Base-by-base conservation (phyloP, 164 flowering plant species). In the Vitis labrusca region DNA sequence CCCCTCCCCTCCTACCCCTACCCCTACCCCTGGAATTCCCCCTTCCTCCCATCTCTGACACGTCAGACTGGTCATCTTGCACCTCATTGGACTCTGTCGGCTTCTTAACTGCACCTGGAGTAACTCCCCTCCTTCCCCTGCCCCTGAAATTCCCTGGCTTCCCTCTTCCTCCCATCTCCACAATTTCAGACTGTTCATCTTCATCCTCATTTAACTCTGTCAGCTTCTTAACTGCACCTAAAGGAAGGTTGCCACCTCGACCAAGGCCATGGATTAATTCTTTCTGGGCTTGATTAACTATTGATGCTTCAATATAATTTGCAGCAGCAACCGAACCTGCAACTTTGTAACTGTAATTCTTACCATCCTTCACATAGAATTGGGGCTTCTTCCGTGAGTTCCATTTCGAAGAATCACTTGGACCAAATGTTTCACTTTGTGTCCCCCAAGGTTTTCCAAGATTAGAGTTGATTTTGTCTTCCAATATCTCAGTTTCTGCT, bases 321-420 rank as follows among this genome's bases (percentile, higher is more conserved):
- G 92, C 79, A 53, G 79, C 99, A 0, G 91, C 97, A 63, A 91
- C 73, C 5, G 97, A 82, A 37, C 98, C 98, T 13, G 87, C 86
- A 44, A 93, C 97, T 79, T 92, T 92, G 85, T 96, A 96, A 67
- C 98, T 89, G 75, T 96, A 96, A 63, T 93, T 93, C 83, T 89
- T 96, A 56, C 99, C 99, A 77, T 96, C 99, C 79, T 93, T 96
- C 50, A 93, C 99, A 76, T 77, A 96, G 75, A 76, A 96, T 61
- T 93, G 98, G 16, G 98, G 98, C 65, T 77, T 88, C 81, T 84
- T 87, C 59, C 82, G 76, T 3, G 92, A 85, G 17, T 74, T 77
- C 99, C 95, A 92, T 78, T 79, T 91, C 32, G 91, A 64, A 71
- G 83, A 63, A 49, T 74, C 49, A 67, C 60, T 68, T 16, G 74